These are phyloP conservation scores for Pyrenula massariospora DNA, from an alignment of 495 filamentous ascomycete genomes.

Conservation along the genomic window DNA sequence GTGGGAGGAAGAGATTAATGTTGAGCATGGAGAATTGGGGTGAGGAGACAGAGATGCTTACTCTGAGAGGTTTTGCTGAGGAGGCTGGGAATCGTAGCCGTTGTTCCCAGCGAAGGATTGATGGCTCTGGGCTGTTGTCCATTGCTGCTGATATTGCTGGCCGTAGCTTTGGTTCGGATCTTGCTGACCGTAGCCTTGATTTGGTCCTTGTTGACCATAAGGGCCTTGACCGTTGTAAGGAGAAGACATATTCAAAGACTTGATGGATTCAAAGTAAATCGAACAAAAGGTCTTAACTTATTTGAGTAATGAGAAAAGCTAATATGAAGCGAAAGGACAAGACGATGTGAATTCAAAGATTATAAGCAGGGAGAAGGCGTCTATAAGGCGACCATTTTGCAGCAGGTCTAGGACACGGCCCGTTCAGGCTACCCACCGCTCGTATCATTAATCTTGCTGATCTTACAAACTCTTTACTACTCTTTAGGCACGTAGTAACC, in stretches of 20 bases:
- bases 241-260: neutral
- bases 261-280: neutral
- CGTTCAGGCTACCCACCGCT: neutral
- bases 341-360: neutral
- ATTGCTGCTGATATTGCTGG: conserved; percentile 4
- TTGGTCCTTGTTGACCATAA: conserved; percentile 14
- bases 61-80: neutral
- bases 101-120: no score
- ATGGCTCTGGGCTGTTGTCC: no score
- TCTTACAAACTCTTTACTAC: neutral
- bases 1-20: neutral
- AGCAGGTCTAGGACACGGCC: neutral
- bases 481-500: no score
- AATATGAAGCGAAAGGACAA: neutral
- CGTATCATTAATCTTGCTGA: neutral
- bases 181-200: conserved; percentile 16
- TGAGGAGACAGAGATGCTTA: no score
- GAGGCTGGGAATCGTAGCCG: neutral
- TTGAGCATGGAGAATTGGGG: no score
- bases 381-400: neutral
- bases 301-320: neutral
- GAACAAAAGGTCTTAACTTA: neutral
- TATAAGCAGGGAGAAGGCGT: neutral
- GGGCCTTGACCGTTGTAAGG: conserved; percentile 1
- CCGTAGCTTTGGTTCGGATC: conserved; percentile 13